Evolutionary conservation across 805 yeast genomes (phyloP).

Genomic region (Kockiozyma suomiensis): DNA sequence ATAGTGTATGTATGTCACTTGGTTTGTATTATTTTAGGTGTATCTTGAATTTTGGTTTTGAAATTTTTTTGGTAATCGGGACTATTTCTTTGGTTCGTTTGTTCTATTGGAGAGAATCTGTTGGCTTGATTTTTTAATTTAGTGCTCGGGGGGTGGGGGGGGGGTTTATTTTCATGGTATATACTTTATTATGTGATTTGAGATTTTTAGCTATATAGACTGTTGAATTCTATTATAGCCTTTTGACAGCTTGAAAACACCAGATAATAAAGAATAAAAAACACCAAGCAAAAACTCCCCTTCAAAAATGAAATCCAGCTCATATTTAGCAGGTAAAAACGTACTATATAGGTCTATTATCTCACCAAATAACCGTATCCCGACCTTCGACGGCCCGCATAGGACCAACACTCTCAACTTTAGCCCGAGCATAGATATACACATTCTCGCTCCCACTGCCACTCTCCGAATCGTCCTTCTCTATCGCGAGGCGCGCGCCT

Average conservation of each 20-base stretch:
- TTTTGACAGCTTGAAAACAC: no score
- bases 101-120: not conserved
- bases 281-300: not conserved
- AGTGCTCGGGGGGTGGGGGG: not conserved
- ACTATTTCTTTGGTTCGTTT: not conserved
- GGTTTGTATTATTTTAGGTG: not conserved
- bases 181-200: not conserved
- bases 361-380: constrained; percentile 26
- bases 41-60: no score
- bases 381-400: constrained; percentile 26
- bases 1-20: not conserved
- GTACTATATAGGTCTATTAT: not conserved
- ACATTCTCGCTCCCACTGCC: constrained; percentile 14
- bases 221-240: no score
- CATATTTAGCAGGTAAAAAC: not conserved
- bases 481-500: not conserved
- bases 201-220: not conserved
- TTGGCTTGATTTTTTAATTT: not conserved
- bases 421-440: constrained; percentile 4
- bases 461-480: not conserved
- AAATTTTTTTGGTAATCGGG: no score
- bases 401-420: constrained; percentile 7
- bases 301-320: not conserved
- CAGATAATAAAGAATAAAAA: no score
- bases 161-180: no score